A percentile compares a stretch with the other conserved stretches of the same genome.
Evolutionary conservation across 768 basidiomycete genomes (phyloP).

Genomic region (Russula brevipes): DNA sequence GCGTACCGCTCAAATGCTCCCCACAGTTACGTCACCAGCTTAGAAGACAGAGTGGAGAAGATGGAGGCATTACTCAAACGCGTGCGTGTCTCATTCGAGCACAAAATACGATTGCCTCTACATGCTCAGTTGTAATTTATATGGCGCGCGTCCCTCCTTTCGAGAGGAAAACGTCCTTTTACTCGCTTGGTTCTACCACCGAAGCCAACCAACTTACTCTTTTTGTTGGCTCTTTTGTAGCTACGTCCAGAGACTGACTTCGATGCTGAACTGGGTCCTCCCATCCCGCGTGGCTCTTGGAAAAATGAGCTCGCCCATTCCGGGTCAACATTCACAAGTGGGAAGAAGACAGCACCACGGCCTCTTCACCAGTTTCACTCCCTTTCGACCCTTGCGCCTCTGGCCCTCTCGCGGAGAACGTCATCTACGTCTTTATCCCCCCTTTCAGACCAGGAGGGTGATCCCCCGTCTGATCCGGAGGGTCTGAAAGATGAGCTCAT

Average conservation of each 20-base stretch:
- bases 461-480: conserved; percentile 4
- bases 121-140: background rate
- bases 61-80: conserved; percentile 36
- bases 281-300: conserved; percentile 62
- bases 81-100: conserved; percentile 29
- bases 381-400: conserved; percentile 8
- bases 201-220: background rate
- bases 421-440: conserved; percentile 2
- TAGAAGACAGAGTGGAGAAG: conserved; percentile 37
- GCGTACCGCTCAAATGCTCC: conserved; percentile 1
- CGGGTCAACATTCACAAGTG: background rate
- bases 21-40: conserved; percentile 32
- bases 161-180: background rate
- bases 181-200: conserved; percentile 26
- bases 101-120: background rate
- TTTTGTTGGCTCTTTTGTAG: conserved; percentile 33
- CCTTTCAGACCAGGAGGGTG: background rate
- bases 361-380: conserved; percentile 6
- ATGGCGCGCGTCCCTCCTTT: background rate
- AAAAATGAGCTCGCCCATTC: conserved; percentile 32
- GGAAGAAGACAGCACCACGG: conserved; percentile 2
- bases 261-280: conserved; percentile 56
- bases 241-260: conserved; percentile 60
- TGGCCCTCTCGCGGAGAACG: conserved; percentile 3
- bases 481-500: background rate